Evolutionary conservation across 2,329 filamentous ascomycete genomes (phyloP).

Genomic region (Hypoxylon sp.): DNA sequence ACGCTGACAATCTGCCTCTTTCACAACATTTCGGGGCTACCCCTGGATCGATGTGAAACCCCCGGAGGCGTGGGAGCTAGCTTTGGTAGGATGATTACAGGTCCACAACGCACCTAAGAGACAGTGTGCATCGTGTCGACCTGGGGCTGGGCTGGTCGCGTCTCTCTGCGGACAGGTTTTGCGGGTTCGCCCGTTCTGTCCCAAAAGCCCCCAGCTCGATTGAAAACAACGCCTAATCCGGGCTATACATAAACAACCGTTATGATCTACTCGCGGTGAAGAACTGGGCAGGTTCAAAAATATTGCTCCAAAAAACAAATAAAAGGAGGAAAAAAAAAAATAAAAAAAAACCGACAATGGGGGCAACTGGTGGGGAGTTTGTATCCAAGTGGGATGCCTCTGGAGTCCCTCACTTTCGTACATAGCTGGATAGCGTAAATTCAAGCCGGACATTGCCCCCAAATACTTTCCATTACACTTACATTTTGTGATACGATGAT

Average conservation of each 20-base stretch:
- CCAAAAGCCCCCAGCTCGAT: slow-evolving; percentile 57
- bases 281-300: slow-evolving; percentile 27
- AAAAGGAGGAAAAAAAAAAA: slow-evolving; percentile 26
- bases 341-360: slow-evolving; percentile 49
- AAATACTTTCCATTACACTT: slow-evolving; percentile 17
- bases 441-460: slow-evolving; percentile 55
- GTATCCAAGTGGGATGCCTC: slow-evolving; percentile 53
- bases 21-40: slow-evolving; percentile 10
- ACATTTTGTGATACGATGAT: slow-evolving; percentile 4
- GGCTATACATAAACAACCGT: slow-evolving; percentile 31
- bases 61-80: slow-evolving; percentile 52
- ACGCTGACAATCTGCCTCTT: slow-evolving; percentile 52
- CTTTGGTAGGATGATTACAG: slow-evolving; percentile 48
- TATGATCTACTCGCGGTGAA: slow-evolving; percentile 26
- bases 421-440: slow-evolving; percentile 56
- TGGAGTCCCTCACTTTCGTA: slow-evolving; percentile 51
- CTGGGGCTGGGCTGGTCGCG: slow-evolving; percentile 67
- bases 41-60: slow-evolving; percentile 34
- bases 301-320: slow-evolving; percentile 15
- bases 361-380: slow-evolving; percentile 56
- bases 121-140: slow-evolving; percentile 33
- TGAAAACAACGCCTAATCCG: slow-evolving; percentile 48
- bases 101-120: slow-evolving; percentile 9
- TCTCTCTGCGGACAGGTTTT: slow-evolving; percentile 58
- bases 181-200: slow-evolving; percentile 51